Evolutionary conservation across 2,329 filamentous ascomycete species (phyloP).

Genomic region (Nectriaceae sp.): DNA sequence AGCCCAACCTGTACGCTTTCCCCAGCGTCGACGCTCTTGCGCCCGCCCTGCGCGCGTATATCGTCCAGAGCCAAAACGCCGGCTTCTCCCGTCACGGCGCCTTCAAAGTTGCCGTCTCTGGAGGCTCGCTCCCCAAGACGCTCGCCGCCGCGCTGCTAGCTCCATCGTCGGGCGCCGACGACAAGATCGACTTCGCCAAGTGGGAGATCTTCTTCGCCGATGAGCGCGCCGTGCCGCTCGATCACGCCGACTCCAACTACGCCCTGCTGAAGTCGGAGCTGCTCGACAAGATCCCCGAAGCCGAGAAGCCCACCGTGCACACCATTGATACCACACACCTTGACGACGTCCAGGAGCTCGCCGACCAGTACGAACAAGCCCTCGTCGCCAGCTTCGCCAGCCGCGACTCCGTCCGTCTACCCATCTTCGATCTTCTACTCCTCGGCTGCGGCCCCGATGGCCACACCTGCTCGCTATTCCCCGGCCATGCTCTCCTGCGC

Average conservation of each 20-base stretch:
- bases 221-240: slow-evolving; percentile 89
- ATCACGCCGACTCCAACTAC: slow-evolving; percentile 95
- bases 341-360: slow-evolving; percentile 85
- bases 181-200: slow-evolving; percentile 74
- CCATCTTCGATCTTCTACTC: slow-evolving; percentile 91
- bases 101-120: slow-evolving; percentile 93
- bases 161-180: slow-evolving; percentile 51
- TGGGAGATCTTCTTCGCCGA: slow-evolving; percentile 99
- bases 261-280: slow-evolving; percentile 83
- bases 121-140: slow-evolving; percentile 87
- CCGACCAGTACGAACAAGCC: slow-evolving; percentile 88
- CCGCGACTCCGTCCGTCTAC: slow-evolving; percentile 90
- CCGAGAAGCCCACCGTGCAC: slow-evolving; percentile 70
- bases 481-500: slow-evolving; percentile 80
- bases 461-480: slow-evolving; percentile 96
- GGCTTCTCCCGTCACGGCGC: slow-evolving; percentile 77
- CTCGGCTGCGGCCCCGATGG: slow-evolving; percentile 95
- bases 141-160: slow-evolving; percentile 82
- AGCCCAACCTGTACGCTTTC: slow-evolving; percentile 80
- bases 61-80: slow-evolving; percentile 78
- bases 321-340: slow-evolving; percentile 69
- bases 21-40: slow-evolving; percentile 70
- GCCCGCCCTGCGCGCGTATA: slow-evolving; percentile 74
- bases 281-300: slow-evolving; percentile 80
- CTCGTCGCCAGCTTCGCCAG: slow-evolving; percentile 86